phyloP scores from a whole-genome alignment of 1,139 yeast species.

The Debaryomycetaceae sp. region DNA sequence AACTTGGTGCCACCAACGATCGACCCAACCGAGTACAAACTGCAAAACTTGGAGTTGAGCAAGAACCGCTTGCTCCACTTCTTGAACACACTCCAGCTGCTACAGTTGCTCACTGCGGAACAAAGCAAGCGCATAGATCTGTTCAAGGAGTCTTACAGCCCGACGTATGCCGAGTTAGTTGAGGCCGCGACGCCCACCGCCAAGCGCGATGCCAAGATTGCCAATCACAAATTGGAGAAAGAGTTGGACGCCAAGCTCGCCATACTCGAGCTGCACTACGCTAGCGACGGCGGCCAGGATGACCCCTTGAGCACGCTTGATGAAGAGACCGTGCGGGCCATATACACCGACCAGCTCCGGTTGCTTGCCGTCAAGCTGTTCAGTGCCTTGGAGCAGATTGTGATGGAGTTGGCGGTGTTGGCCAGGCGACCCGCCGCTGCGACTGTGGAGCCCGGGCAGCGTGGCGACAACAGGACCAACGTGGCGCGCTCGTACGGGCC shows the following conservation, averaged over 20 bases:
- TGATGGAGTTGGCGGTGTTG: conserved; percentile 57
- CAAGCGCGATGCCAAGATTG: conserved; percentile 70
- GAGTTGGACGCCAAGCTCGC: conserved; percentile 42
- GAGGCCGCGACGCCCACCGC: conserved; percentile 40
- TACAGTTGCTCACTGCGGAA: conserved; percentile 30
- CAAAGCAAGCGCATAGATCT: conserved; percentile 38
- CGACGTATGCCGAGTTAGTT: conserved; percentile 32
- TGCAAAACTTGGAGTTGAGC: conserved; percentile 37
- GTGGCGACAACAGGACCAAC: conserved; percentile 5
- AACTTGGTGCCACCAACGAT: conserved; percentile 3
- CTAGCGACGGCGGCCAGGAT: conserved; percentile 22
- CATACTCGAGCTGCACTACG: conserved; percentile 28
- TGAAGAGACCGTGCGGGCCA: conserved; percentile 56
- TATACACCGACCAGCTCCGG: conserved; percentile 53
- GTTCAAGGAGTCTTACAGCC: conserved; percentile 37
- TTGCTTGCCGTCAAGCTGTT: conserved; percentile 52
- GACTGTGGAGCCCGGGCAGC: conserved; percentile 13
- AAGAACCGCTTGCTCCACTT: conserved; percentile 42
- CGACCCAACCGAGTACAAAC: conserved; percentile 23
- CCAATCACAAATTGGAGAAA: conserved; percentile 58
- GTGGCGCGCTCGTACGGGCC: conserved; percentile 14
- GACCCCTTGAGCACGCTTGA: conserved; percentile 32
- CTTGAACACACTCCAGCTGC: conserved; percentile 33
- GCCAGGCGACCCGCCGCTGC: conserved; percentile 30
- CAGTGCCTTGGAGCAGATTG: conserved; percentile 45